Evolutionary conservation across 1,284 basidiomycete genomes (phyloP), one percentile per base, ranked within the genome.

Genomic region (Ganoderma boninense): DNA sequence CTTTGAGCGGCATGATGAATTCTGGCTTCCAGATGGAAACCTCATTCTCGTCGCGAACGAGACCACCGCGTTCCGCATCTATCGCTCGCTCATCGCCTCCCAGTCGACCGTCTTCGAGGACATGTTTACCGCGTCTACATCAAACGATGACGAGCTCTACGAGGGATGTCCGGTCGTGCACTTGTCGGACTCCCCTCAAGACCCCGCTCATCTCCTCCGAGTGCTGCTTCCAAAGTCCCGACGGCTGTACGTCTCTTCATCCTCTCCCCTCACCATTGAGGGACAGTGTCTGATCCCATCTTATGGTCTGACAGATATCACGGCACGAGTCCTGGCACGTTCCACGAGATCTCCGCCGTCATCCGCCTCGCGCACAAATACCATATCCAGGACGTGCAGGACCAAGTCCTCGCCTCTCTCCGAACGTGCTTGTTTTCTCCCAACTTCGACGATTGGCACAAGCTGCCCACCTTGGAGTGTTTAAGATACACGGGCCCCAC

Each of bases 21-120:
- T 65, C 63, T 73, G 72, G 72, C 54, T 68, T 42, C 67, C 68
- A 0, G 76, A 77, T 56, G 76, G 77, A 13, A 74, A 65, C 64
- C 61, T 78, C n/a, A 62, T 77, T 35, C 68, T 77, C 14, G 67
- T 75, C 23, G 73, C 66, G 13, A 62, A 62, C 14, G 16, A 40
- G 6, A 40, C 49, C 0, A 64, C 44, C 2, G 72, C 63, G 3
- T 77, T 75, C 57, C 69, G 72, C 10, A 67, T 78, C 16, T 72
- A 73, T 60, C 44, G 62, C 5, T 70, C 69, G 2, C 18, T 77
- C 10, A 70, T 78, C 4, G 73, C 74, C 1, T 42, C 32, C 2
- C 71, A 75, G 2, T 78, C 76, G 2, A 18, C 61, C 4, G 65
- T 76, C 1, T 76, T 77, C 26, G 43, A 57, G 1, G 73, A 74